These are phyloP conservation scores for Suillus americanus DNA, from an alignment of 768 basidiomycete species.

Conservation along the genomic window DNA sequence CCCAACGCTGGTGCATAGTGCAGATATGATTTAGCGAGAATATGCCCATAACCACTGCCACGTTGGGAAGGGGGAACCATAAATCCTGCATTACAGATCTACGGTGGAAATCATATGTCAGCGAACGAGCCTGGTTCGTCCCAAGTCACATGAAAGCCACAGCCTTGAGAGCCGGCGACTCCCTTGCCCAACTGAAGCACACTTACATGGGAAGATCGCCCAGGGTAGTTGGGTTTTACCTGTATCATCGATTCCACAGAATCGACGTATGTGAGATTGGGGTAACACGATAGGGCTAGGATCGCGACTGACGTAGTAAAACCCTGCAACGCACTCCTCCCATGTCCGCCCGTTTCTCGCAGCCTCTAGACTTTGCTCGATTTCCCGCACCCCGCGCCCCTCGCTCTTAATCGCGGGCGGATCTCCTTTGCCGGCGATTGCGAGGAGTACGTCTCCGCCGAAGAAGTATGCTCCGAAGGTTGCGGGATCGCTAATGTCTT, in stretches of 20 bases:
- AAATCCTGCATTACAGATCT: constrained; percentile 93
- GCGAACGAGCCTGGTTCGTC: background rate
- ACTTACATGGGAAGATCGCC: constrained; percentile 85
- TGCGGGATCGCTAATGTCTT: constrained; percentile 50
- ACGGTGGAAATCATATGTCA: background rate
- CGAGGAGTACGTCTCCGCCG: constrained; percentile 73
- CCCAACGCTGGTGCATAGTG: constrained; percentile 80
- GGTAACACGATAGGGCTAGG: constrained; percentile 8
- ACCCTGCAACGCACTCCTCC: constrained; percentile 72
- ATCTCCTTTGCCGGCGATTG: constrained; percentile 38
- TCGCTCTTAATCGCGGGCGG: constrained; percentile 12
- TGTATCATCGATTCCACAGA: constrained; percentile 19
- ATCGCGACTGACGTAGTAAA: constrained; percentile 63
- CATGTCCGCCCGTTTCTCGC: constrained; percentile 55
- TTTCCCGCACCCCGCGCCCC: constrained; percentile 18
- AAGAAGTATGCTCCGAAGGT: constrained; percentile 78
- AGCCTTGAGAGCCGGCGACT: background rate
- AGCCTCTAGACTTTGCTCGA: constrained; percentile 37
- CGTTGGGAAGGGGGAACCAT: constrained; percentile 66
- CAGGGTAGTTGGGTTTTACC: constrained; percentile 90
- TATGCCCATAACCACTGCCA: constrained; percentile 63
- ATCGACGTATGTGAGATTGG: constrained; percentile 8
- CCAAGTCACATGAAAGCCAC: background rate
- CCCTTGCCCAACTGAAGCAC: constrained; percentile 1
- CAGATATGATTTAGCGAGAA: constrained; percentile 76